Evolutionary conservation across 371 early-diverging fungal genomes (phyloP), one percentile per base, ranked within the genome.

Genomic region (Syncephalastrum contaminatum): DNA sequence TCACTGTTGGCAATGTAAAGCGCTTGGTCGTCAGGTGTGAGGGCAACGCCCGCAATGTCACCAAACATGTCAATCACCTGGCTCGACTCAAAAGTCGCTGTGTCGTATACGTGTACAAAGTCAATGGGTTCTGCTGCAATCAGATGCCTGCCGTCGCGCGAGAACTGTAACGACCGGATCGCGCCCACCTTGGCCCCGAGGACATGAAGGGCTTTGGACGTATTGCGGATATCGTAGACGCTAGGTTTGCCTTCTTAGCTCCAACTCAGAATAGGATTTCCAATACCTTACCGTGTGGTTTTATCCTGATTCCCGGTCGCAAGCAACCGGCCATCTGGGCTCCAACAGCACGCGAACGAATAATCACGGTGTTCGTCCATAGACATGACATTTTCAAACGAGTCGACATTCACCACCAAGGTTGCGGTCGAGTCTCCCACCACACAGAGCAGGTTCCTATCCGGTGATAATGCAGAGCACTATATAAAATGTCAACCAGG

Each of bases 51-150:
- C 0, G 90, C 73, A 27, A 90, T 81, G 51, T 93, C 93, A 4
- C 95, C 95, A 73, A 92, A 86, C 69, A 94, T 83, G 59, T 89
- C 90, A 46, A 94, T 78, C 19, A 82, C 77, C 72, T 94, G 94
- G 13, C 81, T 73, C 4, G 57, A 51, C 4, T 61, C 64, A 53
- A 76, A 84, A 7, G 57, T 45, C 0, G 58, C 42, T 2, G 80
- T 65, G 41, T 91, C 91, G 20, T 84, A 84, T 3, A 94, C 59
- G 60, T 92, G 92, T 15, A 94, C 88, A 70, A 76, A 89, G 57
- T 93, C 89, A 20, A 87, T 84, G 0, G 90, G 83, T 64, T 87
- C 88, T 42, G 92, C 87, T 48, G 87, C 84, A 10, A 83, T 76
- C 36, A 95, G 71, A 57, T 82, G 84, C 6, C 71, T 60, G 4